Base-by-base conservation (phyloP, 352 stramenopile genomes). In the Pythium myriotylum region DNA sequence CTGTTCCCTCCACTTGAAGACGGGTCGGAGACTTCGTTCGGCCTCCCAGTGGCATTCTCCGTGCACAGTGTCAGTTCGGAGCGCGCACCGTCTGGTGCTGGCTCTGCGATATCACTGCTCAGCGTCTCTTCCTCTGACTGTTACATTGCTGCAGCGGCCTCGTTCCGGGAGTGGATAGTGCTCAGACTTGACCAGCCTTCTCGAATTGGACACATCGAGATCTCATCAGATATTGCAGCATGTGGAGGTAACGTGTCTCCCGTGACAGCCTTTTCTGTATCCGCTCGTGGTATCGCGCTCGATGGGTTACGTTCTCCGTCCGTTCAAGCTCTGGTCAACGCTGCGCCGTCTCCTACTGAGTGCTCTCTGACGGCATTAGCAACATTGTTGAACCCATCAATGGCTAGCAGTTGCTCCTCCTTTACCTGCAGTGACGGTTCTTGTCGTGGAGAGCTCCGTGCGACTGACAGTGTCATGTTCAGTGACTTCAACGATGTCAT, bases 51-150 rank as follows among this genome's bases (percentile, higher is more conserved):
- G 8, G n/a, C 69, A 4, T 90, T 85, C 54, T 71, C 59, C 8
- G 81, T 93, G 22, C 76, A 91, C 41, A 89, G 80, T 27, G 67
- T 76, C 1, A 93, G 84, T 47, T 91, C 84, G 0, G 78, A 91
- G 50, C 37, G 67, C 1, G 46, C 70, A 2, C 41, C 24, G 1
- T 67, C 46, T 16, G 79, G 79, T 14, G n/a, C 57, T 16, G 81
- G 77, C 0, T 85, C 81, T 22, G 76, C 76, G 0, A 54, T 26
- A 7, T 56, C 74, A 0, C 46, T 91, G 2, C 47, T 68, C 13
- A 74, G 65, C 12, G 45, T 67, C 1, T 51, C 73, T 13, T 60
- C 35, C 0, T 64, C 47, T 7, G 50, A 62, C 9, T 93, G 81
- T 42, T 93, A 89, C 42, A 49, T 86, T 4, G 68, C 72, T 4